Evolutionary conservation across 805 yeast genomes (phyloP).

Genomic region (Metschnikowia shivogae): DNA sequence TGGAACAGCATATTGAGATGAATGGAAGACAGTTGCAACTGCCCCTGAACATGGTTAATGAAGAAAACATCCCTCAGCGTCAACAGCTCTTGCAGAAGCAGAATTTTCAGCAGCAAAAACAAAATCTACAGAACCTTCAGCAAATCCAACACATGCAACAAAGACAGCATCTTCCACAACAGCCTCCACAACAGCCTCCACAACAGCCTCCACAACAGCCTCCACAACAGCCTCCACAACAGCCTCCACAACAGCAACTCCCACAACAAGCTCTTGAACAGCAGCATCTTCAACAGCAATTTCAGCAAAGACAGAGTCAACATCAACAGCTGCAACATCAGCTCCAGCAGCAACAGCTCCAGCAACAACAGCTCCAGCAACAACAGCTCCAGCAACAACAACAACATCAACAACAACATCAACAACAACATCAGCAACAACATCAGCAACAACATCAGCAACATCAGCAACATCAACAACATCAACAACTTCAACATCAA

Average conservation of each 20-base stretch:
- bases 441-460: conserved; percentile 3
- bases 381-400: conserved; percentile 6
- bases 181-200: background rate
- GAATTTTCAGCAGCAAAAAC: conserved; percentile 2
- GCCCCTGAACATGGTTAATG: background rate
- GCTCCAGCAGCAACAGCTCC: background rate
- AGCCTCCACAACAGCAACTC: background rate
- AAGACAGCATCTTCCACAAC: background rate
- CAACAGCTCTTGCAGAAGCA: conserved; percentile 1
- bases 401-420: conserved; percentile 2
- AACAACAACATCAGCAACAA: conserved; percentile 1
- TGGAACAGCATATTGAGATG: background rate
- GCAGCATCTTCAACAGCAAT: background rate
- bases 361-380: background rate
- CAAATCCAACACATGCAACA: conserved; percentile 1
- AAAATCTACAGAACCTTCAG: background rate
- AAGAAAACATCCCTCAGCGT: background rate
- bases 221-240: background rate
- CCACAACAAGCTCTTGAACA: conserved; percentile 7
- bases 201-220: background rate
- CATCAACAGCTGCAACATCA: background rate
- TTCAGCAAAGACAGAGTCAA: background rate
- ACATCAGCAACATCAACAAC: background rate
- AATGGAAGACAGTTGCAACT: background rate
- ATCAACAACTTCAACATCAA: conserved; percentile 5